phyloP scores from a whole-genome alignment of 768 basidiomycete species.

The Suillus placidus region DNA sequence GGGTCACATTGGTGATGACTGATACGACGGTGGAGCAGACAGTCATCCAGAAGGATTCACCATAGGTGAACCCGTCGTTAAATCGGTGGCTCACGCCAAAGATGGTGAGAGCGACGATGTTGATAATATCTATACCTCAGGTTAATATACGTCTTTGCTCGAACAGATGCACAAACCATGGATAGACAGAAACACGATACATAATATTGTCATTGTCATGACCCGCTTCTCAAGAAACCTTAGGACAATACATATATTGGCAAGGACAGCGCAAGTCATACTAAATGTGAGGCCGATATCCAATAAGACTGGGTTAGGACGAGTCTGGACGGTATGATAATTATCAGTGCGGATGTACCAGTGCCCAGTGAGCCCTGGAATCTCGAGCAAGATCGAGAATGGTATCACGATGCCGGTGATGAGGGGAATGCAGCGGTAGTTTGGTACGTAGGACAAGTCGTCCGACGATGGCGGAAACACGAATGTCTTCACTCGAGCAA shows the following conservation, averaged over 20 bases:
- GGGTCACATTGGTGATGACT: constrained; percentile 63
- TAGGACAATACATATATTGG: constrained; percentile 66
- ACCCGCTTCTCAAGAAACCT: constrained; percentile 76
- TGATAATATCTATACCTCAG: constrained; percentile 60
- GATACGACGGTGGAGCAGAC: constrained; percentile 74
- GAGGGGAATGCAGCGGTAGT: constrained; percentile 66
- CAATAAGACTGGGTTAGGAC: constrained; percentile 58
- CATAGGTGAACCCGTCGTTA: constrained; percentile 71
- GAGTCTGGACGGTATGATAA: constrained; percentile 44
- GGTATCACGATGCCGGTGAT: constrained; percentile 70
- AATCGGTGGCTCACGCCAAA: constrained; percentile 67
- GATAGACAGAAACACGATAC: constrained; percentile 63
- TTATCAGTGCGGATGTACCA: constrained; percentile 67
- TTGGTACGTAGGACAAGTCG: constrained; percentile 46
- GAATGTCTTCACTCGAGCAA: neutral
- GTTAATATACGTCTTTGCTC: neutral
- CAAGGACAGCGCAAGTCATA: constrained; percentile 65
- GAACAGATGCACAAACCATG: constrained; percentile 56
- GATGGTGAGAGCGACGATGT: constrained; percentile 54
- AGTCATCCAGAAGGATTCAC: constrained; percentile 75
- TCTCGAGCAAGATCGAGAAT: constrained; percentile 80
- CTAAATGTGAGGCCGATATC: constrained; percentile 66
- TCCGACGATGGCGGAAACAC: constrained; percentile 25
- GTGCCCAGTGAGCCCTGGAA: constrained; percentile 75
- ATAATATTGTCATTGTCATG: constrained; percentile 61